These are phyloP conservation scores for Pseudonectria buxi DNA, from an alignment of 2,329 filamentous ascomycete species.

Conservation along the genomic window DNA sequence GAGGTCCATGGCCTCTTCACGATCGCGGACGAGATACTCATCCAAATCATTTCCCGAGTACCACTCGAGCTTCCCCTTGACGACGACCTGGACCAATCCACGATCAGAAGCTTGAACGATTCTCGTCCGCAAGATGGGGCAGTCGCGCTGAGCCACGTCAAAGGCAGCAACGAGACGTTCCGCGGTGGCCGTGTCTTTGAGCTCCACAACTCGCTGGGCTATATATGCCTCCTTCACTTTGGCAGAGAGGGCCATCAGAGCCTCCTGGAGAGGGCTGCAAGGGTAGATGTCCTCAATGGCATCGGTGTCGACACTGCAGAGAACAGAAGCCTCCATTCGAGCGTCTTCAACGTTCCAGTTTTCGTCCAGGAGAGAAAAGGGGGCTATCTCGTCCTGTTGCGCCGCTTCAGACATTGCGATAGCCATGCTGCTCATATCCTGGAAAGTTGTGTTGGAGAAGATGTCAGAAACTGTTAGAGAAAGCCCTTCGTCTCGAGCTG, in stretches of 20 bases:
- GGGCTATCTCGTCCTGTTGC: slow-evolving; percentile 18
- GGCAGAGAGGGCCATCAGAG: slow-evolving; percentile 45
- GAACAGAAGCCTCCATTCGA: slow-evolving; percentile 29
- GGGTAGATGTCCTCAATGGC: slow-evolving; percentile 46
- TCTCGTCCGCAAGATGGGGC: slow-evolving; percentile 41
- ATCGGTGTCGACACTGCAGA: slow-evolving; percentile 31
- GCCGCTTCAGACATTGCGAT: slow-evolving; percentile 15
- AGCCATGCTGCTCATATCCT: slow-evolving; percentile 34
- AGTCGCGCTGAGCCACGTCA: slow-evolving; percentile 29
- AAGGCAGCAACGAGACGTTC: slow-evolving; percentile 37
- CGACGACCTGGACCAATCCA: slow-evolving; percentile 42
- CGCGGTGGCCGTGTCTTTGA: slow-evolving; percentile 30
- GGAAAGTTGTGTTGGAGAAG: slow-evolving; percentile 38
- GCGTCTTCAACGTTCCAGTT: slow-evolving; percentile 29
- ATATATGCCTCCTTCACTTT: slow-evolving; percentile 47
- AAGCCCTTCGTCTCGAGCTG: slow-evolving; percentile 33
- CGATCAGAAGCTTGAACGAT: slow-evolving; percentile 39
- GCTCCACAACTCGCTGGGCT: slow-evolving; percentile 40
- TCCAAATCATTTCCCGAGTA: slow-evolving; percentile 28
- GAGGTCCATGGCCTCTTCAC: slow-evolving; percentile 35
- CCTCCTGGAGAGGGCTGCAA: slow-evolving; percentile 48
- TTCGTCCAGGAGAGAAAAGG: slow-evolving; percentile 34
- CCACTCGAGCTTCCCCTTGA: slow-evolving; percentile 32
- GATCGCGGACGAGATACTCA: slow-evolving; percentile 35
- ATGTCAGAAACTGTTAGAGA: slow-evolving; percentile 38